A percentile compares a stretch with the other conserved stretches of the same genome.
These are phyloP conservation scores for Penicillium corylophilum DNA, from an alignment of 2,329 filamentous ascomycete genomes.

Conservation along the genomic window DNA sequence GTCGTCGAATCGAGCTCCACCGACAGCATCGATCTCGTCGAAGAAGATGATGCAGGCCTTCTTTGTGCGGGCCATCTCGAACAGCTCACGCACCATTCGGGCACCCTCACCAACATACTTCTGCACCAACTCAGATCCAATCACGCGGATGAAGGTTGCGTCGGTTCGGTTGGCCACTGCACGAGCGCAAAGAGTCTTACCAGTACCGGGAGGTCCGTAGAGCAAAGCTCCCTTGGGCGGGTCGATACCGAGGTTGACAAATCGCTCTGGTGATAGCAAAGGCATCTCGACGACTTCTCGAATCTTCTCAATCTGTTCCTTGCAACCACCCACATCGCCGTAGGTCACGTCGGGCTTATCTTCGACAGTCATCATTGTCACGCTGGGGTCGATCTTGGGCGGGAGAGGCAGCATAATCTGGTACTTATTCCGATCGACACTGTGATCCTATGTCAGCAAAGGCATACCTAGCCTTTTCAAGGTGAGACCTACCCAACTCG, in stretches of 20 bases:
- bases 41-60: conserved; percentile 99
- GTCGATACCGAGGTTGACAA: conserved; percentile 98
- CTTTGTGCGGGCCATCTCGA: conserved; percentile 99
- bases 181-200: conserved; percentile 96
- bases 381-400: conserved; percentile 97
- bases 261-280: conserved; percentile 89
- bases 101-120: conserved; percentile 99
- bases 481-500: conserved; percentile 68
- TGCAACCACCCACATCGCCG: conserved; percentile 97
- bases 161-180: conserved; percentile 97
- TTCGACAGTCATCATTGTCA: conserved; percentile 99
- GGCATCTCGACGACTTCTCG: conserved; percentile 99
- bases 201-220: conserved; percentile 96
- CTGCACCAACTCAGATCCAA: conserved; percentile 95
- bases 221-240: conserved; percentile 95
- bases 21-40: conserved; percentile 95
- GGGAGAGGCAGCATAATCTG: conserved; percentile 95
- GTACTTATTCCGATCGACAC: conserved; percentile 97
- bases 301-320: conserved; percentile 99
- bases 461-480: background rate
- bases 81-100: conserved; percentile 96
- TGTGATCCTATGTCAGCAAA: conserved; percentile 27
- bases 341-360: conserved; percentile 99
- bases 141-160: conserved; percentile 97
- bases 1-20: conserved; percentile 93